Evolutionary conservation across 495 filamentous ascomycete genomes (phyloP), one percentile per base, ranked within the genome.

Genomic region (Penicillium egyptiacum): DNA sequence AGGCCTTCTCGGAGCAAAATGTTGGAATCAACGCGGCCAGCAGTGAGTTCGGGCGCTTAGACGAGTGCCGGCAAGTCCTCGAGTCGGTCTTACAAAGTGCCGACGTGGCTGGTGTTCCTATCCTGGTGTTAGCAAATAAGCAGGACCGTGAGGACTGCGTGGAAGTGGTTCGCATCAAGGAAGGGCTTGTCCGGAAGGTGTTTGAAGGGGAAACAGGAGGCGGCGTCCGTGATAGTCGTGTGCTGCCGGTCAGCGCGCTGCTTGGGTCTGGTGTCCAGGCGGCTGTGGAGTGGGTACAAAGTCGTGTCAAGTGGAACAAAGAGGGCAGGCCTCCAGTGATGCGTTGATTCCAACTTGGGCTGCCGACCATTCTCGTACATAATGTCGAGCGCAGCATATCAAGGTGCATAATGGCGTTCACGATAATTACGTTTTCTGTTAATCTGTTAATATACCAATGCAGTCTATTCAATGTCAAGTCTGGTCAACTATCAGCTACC

Each of bases 71-170:
- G n/a, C 78, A 91, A 55, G 92, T 97, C 46, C 78, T 97, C 10
- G 92, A 96, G 70, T 78, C 76, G 9, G 92, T 98, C 39, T 78
- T 98, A 63, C 85, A 90, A 72, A 82, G 89, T 72, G 80, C 86
- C 30, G 90, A 94, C 64, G 90, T 93, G 14, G 88, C 88, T 49
- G 92, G 92, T 4, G 91, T 98, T 53, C 94, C 94, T 25, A 79
- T 98, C 60, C 76, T 98, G 39, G 90, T 98, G 44, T 73, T 98
- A 58, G 94, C 94, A 40, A 98, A 98, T 69, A 98, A 98, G 70
- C 94, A 98, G 72, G 94, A 98, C 71, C 79, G 93, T 3, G 94
- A 98, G 68, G 95, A 98, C 70, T 96, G 93, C 63, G 88, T 98
- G 44, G 95, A 98, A 78, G 95, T 97, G 3, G 92, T 97, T 31